Base-by-base conservation (phyloP, 2,329 filamentous ascomycete species). In the Microdochium bolleyi region DNA sequence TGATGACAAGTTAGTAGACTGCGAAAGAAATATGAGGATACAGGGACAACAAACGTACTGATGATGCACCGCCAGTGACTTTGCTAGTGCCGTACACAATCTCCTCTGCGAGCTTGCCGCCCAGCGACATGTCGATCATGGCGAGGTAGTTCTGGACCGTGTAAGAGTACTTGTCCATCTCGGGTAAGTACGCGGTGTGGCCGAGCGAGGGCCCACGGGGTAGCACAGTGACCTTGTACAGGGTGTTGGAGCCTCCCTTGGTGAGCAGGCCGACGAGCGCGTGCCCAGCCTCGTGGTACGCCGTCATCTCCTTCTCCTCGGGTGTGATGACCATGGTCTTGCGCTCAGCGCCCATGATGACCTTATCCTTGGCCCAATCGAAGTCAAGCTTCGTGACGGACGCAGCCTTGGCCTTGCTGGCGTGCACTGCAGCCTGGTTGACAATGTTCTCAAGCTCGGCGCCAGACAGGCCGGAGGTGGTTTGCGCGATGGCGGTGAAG, bases 141-240 rank as follows among this genome's bases (percentile, higher is more conserved):
- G 89, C 85, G 59, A 92, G 75, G 61, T 91, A 91, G 65, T 99
- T 89, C 52, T 83, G 83, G 61, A 91, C 90, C n/a, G 88, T 88
- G 69, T 84, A 84, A 13, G 89, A 94, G 63, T 96, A 91, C 69
- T 92, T 91, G 72, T 96, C 92, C 77, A 95, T 91, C 65, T 94
- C 87, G 0, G 92, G 92, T 24, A 99, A 77, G 68, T 87, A 87
- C 58, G 88, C 88, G 0, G 94, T 99, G 57, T 96, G 83, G 55
- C 94, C 94, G 8, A 97, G 78, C 24, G 88, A 83, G 62, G 85
- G 84, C 11, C 94, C 94, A 62, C 95, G 87, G 51, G 94, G 92
- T 62, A 99, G 87, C 61, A 99, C 95, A 1, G 94, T 99, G 50
- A 96, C 92, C 73, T 99, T 99, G 79, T 99, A 96, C 1, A 99